phyloP scores from a whole-genome alignment of 441 rosid genomes.

The California macrophylla region DNA sequence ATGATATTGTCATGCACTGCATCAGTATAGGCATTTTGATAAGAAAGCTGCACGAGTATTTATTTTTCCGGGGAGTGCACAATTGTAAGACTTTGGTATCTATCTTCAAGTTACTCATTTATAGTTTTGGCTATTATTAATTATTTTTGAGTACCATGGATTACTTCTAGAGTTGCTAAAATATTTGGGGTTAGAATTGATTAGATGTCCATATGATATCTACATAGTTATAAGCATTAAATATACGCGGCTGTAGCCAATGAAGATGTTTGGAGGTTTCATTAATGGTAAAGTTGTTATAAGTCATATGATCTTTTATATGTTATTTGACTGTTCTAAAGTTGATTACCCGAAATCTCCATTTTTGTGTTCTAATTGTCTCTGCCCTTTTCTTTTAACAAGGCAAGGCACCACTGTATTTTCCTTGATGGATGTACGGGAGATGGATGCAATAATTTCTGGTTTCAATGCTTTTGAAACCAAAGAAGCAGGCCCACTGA shows the following conservation, averaged over 20 bases:
- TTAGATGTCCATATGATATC: background rate
- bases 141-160: background rate
- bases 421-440: constrained; percentile 63
- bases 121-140: background rate
- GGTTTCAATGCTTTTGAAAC: constrained; percentile 50
- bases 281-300: background rate
- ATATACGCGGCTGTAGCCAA: background rate
- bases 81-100: background rate
- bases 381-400: constrained; percentile 23
- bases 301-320: background rate
- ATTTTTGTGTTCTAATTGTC: constrained; percentile 19
- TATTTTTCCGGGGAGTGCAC: background rate
- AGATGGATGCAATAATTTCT: constrained; percentile 79
- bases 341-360: constrained; percentile 3
- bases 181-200: background rate
- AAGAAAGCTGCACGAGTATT: background rate
- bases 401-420: constrained; percentile 59
- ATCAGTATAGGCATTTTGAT: background rate
- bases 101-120: background rate
- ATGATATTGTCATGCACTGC: background rate
- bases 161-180: background rate
- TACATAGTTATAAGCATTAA: background rate
- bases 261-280: background rate
- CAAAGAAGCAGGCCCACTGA: constrained; percentile 69
- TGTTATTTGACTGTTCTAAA: background rate